These are phyloP conservation scores for Lathyrus aphaca DNA, from an alignment of 306 rosid species.

Conservation along the genomic window DNA sequence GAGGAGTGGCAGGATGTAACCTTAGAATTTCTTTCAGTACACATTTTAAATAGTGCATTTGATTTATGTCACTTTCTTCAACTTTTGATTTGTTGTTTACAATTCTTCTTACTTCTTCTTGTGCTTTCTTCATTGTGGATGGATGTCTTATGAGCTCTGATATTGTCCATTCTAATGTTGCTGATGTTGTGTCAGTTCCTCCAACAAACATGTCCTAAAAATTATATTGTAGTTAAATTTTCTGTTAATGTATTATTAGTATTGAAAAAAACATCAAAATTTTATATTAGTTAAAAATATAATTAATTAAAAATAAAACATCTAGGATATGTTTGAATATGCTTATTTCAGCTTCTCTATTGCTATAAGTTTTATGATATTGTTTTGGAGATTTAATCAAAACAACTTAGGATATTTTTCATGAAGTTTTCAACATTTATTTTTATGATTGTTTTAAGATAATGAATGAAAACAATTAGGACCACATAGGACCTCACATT, in stretches of 20 bases:
- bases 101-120: conserved; percentile 47
- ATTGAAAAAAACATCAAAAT: too few species aligned
- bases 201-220: conserved; percentile 10
- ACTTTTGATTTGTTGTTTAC: conserved; percentile 46
- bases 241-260: background rate
- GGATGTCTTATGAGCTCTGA: conserved; percentile 54
- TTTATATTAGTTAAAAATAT: too few species aligned
- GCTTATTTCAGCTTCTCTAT: too few species aligned
- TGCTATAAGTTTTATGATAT: too few species aligned
- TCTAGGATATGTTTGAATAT: too few species aligned
- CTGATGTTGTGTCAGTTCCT: background rate
- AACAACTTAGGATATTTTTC: too few species aligned
- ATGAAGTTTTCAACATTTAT: too few species aligned
- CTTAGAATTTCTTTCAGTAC: conserved; percentile 37
- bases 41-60: conserved; percentile 60
- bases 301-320: too few species aligned
- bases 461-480: too few species aligned
- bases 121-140: conserved; percentile 32
- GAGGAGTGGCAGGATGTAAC: conserved; percentile 50
- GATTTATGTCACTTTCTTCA: conserved; percentile 39
- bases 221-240: background rate
- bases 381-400: too few species aligned
- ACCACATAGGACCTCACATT: too few species aligned
- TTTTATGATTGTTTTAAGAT: too few species aligned
- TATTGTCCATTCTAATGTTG: conserved; percentile 45